phyloP scores from a whole-genome alignment of 2,329 filamentous ascomycete genomes.

The Trichoderma aggressivum region DNA sequence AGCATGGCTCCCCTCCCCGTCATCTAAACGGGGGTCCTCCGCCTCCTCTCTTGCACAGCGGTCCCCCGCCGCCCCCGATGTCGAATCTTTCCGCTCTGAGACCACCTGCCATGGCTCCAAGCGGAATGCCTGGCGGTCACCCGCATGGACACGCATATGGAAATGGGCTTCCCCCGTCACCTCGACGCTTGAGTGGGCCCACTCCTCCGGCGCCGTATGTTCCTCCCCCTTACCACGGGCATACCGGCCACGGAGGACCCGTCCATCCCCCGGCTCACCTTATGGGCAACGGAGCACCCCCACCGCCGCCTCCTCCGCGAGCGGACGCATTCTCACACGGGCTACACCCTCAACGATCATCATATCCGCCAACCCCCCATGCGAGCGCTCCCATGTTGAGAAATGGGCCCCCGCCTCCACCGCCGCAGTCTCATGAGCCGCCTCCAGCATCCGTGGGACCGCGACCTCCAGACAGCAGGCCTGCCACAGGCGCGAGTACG shows the following conservation, averaged over 20 bases:
- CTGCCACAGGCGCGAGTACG: conserved; percentile 66
- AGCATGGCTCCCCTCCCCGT: conserved; percentile 46
- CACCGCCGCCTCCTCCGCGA: conserved; percentile 23
- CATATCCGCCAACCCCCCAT: conserved; percentile 41
- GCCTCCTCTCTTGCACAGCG: conserved; percentile 33
- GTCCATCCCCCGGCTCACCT: conserved; percentile 30
- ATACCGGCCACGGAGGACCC: conserved; percentile 20
- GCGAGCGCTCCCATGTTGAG: conserved; percentile 45
- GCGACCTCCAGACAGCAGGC: conserved; percentile 41
- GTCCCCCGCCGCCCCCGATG: conserved; percentile 26
- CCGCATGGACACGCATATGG: conserved; percentile 37
- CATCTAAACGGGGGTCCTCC: conserved; percentile 49
- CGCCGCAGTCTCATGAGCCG: conserved; percentile 22
- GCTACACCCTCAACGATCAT: conserved; percentile 39
- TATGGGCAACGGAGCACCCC: conserved; percentile 34
- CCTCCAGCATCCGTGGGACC: conserved; percentile 27
- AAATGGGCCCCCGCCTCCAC: conserved; percentile 31
- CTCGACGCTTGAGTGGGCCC: conserved; percentile 44
- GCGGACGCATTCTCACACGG: conserved; percentile 40
- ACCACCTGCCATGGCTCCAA: conserved; percentile 44
- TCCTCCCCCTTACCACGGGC: conserved; percentile 34
- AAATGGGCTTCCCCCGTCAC: conserved; percentile 49
- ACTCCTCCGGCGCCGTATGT: conserved; percentile 42
- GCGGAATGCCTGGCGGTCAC: conserved; percentile 37
- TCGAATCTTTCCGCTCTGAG: conserved; percentile 45